Evolutionary conservation across 2,329 filamentous ascomycete species (phyloP).

Genomic region (Phyllachora maydis): DNA sequence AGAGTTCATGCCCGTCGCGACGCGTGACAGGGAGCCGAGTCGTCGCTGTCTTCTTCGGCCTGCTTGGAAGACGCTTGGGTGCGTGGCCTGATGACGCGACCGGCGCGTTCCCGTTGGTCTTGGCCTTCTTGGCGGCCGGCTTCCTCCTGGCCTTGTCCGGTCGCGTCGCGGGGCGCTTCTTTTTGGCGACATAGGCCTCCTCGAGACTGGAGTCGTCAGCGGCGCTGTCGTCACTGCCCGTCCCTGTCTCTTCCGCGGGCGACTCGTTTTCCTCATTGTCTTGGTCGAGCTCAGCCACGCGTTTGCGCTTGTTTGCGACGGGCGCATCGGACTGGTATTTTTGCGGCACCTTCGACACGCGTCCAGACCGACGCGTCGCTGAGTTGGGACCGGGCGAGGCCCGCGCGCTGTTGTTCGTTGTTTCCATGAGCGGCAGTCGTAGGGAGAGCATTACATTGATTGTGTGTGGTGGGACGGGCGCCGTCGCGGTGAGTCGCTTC

Average conservation of each 20-base stretch:
- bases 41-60: slow-evolving; percentile 35
- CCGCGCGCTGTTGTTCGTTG: slow-evolving; percentile 32
- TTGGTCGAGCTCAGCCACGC: slow-evolving; percentile 22
- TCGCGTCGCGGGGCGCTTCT: slow-evolving; percentile 20
- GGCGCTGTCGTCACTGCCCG: slow-evolving; percentile 15
- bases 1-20: slow-evolving; percentile 30
- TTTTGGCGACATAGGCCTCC: slow-evolving; percentile 16
- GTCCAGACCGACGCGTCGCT: slow-evolving; percentile 46
- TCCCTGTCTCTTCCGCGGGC: slow-evolving; percentile 20
- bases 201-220: slow-evolving; percentile 23
- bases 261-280: slow-evolving; percentile 24
- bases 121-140: slow-evolving; percentile 41
- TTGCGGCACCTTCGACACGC: slow-evolving; percentile 37
- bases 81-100: slow-evolving; percentile 11
- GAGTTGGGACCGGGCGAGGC: slow-evolving; percentile 27
- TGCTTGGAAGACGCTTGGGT: slow-evolving; percentile 25
- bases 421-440: slow-evolving; percentile 27
- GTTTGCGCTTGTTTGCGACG: slow-evolving; percentile 35
- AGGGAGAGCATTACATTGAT: slow-evolving; percentile 15
- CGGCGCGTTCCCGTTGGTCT: slow-evolving; percentile 32
- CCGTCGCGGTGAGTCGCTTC: too few species aligned
- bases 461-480: too few species aligned
- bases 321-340: slow-evolving; percentile 36
- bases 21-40: slow-evolving; percentile 27
- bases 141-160: slow-evolving; percentile 26